Evolutionary conservation across 78 protist species (phyloP).

Genomic region (Dictyostelium purpureum): DNA sequence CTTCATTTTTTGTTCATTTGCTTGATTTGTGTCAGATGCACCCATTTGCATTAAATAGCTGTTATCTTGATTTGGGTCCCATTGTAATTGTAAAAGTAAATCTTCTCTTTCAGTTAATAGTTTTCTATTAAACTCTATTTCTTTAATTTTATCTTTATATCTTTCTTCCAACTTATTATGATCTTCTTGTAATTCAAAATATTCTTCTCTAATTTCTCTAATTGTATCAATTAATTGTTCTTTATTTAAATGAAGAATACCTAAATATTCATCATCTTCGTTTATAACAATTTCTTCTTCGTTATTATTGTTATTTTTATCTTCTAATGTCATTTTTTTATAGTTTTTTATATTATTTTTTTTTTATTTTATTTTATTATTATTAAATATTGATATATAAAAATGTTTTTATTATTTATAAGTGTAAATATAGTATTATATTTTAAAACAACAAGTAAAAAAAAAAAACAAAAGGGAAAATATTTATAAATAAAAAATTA

Average conservation of each 20-base stretch:
- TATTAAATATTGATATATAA: not conserved
- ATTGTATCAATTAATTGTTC: conserved; percentile 39
- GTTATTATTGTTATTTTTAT: not conserved
- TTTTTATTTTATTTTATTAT: not conserved
- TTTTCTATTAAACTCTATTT: conserved; percentile 52
- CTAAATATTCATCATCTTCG: conserved; percentile 43
- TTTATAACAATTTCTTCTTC: conserved; percentile 6
- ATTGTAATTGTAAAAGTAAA: conserved; percentile 52
- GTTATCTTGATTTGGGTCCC: conserved; percentile 66
- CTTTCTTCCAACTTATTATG: not conserved
- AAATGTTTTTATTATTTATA: not conserved
- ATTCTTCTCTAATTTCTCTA: conserved; percentile 61
- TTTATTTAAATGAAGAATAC: not conserved
- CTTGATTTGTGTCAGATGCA: conserved; percentile 2
- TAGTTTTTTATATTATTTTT: not conserved
- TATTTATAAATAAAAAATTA: not conserved
- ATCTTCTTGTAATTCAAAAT: conserved; percentile 25
- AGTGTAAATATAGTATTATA: not conserved
- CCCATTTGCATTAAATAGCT: conserved; percentile 35
- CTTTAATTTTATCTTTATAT: conserved; percentile 10
- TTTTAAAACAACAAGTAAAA: not conserved
- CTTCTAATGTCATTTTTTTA: not conserved
- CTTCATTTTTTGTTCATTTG: conserved; percentile 11
- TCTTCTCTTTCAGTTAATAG: conserved; percentile 66
- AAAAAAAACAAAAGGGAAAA: not conserved